Evolutionary conservation across 257 asterid genomes (phyloP).

Genomic region (Thymus quinquecostatus): DNA sequence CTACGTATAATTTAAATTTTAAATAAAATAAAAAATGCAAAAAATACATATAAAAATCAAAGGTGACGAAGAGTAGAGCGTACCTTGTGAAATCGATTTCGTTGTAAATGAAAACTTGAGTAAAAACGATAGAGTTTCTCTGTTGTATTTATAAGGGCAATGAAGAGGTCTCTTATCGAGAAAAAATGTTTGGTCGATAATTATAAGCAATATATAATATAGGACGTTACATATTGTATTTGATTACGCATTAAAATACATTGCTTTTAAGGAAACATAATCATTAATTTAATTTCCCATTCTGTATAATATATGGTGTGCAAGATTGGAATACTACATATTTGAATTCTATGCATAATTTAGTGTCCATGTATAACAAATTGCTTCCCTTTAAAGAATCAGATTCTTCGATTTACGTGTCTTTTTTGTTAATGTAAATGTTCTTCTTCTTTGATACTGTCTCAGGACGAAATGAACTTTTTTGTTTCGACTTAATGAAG

Average conservation of each 20-base stretch:
- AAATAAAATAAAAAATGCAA: background rate
- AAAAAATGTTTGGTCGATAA: conserved; percentile 9
- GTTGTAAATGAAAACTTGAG: background rate
- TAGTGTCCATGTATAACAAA: background rate
- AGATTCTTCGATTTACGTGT: background rate
- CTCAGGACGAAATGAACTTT: too few species aligned
- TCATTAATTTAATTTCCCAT: background rate
- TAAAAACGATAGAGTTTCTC: background rate
- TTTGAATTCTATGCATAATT: background rate
- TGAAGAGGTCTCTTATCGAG: background rate
- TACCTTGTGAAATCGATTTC: conserved; percentile 9
- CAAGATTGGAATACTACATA: background rate
- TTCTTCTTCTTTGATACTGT: too few species aligned
- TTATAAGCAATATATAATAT: background rate
- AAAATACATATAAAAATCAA: background rate
- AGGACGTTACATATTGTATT: background rate
- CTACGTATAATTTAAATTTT: background rate
- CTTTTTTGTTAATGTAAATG: too few species aligned
- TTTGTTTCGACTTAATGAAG: too few species aligned
- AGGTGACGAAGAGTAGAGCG: background rate
- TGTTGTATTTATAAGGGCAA: background rate
- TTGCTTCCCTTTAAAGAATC: conserved; percentile 23
- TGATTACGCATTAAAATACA: conserved; percentile 6
- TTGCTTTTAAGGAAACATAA: conserved; percentile 35
- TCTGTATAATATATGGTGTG: background rate